Conservation (phyloP, 352 stramenopile species). For the Blastocystis sp. region DNA sequence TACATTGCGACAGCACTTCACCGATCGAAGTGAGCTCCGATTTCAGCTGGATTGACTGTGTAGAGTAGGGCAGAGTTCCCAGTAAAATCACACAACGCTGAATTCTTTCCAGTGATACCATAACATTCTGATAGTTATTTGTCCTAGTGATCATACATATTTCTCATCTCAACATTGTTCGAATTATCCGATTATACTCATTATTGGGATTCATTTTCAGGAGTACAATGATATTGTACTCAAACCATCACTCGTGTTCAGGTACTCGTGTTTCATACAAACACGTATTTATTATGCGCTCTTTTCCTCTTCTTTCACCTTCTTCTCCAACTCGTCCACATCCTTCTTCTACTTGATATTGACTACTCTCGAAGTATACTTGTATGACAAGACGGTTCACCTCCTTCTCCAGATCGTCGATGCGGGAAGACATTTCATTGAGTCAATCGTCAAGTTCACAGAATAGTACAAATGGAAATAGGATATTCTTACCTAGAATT, state of each 20-base stretch:
- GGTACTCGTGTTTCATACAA: constrained; percentile 10
- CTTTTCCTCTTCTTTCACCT: neutral
- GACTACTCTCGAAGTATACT: neutral
- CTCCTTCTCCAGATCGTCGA: constrained; percentile 44
- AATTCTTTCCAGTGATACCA: neutral
- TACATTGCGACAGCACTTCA: neutral
- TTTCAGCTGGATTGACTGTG: neutral
- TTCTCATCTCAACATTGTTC: neutral
- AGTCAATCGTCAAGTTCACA: neutral
- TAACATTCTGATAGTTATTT: neutral
- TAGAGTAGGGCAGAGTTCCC: neutral
- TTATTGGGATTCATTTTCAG: neutral
- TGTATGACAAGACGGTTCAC: neutral
- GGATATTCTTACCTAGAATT: constrained; percentile 48
- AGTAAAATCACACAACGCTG: neutral
- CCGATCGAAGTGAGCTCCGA: neutral
- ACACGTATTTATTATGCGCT: neutral
- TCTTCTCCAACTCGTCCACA: neutral
- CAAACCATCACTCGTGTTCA: neutral
- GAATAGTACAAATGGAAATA: neutral
- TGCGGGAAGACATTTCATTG: constrained; percentile 25
- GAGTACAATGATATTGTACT: neutral
- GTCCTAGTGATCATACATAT: neutral
- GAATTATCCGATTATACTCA: neutral
- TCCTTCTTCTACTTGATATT: constrained; percentile 1